phyloP scores from a whole-genome alignment of 148 eudicot genomes.

The Silene latifolia region DNA sequence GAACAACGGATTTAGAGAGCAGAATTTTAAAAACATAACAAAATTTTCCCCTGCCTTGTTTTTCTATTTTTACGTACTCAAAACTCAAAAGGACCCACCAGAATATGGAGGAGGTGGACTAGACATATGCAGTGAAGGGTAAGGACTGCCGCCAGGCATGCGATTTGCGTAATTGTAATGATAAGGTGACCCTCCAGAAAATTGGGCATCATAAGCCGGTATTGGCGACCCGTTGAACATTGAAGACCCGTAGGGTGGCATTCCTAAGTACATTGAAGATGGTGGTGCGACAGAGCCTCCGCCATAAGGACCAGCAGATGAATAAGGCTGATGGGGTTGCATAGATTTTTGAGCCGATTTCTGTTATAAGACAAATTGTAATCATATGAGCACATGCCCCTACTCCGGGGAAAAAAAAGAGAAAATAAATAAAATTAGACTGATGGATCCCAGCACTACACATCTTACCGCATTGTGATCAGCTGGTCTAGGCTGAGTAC shows the following conservation, averaged over 20 bases:
- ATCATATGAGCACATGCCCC: neutral
- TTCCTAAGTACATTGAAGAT: constrained; percentile 58
- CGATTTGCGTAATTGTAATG: constrained; percentile 67
- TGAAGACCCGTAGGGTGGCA: constrained; percentile 84
- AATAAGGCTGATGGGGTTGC: constrained; percentile 65
- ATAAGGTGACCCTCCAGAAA: constrained; percentile 78
- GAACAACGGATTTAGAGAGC: no score
- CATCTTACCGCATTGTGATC: constrained; percentile 70
- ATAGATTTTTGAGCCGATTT: constrained; percentile 68
- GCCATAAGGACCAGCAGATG: constrained; percentile 59
- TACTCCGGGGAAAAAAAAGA: no score
- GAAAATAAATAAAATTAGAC: no score
- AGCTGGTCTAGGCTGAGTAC: constrained; percentile 95
- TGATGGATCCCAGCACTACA: neutral
- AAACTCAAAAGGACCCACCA: constrained; percentile 33
- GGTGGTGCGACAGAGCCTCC: constrained; percentile 66
- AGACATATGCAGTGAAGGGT: constrained; percentile 62
- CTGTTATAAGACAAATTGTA: constrained; percentile 27
- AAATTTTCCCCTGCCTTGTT: no score
- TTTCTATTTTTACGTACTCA: no score
- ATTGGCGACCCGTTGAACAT: constrained; percentile 62
- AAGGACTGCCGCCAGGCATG: constrained; percentile 83
- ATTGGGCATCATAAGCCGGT: constrained; percentile 76
- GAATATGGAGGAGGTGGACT: constrained; percentile 70
- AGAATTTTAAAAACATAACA: no score